phyloP scores from a whole-genome alignment of 495 filamentous ascomycete species.

The Hyphodiscus hymeniophilus region DNA sequence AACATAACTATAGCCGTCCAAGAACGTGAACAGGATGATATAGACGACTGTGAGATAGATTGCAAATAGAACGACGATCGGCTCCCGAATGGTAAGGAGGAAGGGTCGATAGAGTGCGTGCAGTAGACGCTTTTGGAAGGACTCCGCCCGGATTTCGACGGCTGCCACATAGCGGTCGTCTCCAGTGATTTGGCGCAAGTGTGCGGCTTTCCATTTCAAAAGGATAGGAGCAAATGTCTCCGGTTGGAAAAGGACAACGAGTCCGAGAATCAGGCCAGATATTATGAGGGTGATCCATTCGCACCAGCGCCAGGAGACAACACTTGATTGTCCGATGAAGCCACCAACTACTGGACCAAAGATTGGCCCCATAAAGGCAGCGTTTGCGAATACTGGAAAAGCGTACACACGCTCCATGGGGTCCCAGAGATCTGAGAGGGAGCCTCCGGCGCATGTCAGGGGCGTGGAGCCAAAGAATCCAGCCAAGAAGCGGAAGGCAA shows the following conservation, averaged over 20 bases:
- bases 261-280: slow-evolving; percentile 46
- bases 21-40: slow-evolving; percentile 59
- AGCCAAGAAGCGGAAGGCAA: slow-evolving; percentile 63
- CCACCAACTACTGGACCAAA: slow-evolving; percentile 43
- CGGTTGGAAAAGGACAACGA: slow-evolving; percentile 55
- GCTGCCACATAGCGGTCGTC: slow-evolving; percentile 59
- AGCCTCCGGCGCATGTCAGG: slow-evolving; percentile 72
- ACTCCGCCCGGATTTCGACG: slow-evolving; percentile 53
- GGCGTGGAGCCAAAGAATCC: slow-evolving; percentile 72
- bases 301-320: slow-evolving; percentile 66
- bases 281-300: slow-evolving; percentile 75
- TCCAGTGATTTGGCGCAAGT: slow-evolving; percentile 54
- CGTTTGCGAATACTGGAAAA: slow-evolving; percentile 46
- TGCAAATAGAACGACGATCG: slow-evolving; percentile 59
- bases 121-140: slow-evolving; percentile 53
- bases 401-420: slow-evolving; percentile 60
- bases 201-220: slow-evolving; percentile 53
- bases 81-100: slow-evolving; percentile 59
- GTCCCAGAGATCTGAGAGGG: slow-evolving; percentile 72
- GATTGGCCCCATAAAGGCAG: slow-evolving; percentile 34
- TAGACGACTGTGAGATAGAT: slow-evolving; percentile 57
- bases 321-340: slow-evolving; percentile 60
- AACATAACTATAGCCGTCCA: slow-evolving; percentile 57
- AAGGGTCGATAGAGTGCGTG: slow-evolving; percentile 58
- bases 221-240: slow-evolving; percentile 63